Percentiles rank a stretch among this genome's conserved stretches.
phyloP scores from a whole-genome alignment of 148 eudicot genomes.

The Vaccinium vitisidaea region DNA sequence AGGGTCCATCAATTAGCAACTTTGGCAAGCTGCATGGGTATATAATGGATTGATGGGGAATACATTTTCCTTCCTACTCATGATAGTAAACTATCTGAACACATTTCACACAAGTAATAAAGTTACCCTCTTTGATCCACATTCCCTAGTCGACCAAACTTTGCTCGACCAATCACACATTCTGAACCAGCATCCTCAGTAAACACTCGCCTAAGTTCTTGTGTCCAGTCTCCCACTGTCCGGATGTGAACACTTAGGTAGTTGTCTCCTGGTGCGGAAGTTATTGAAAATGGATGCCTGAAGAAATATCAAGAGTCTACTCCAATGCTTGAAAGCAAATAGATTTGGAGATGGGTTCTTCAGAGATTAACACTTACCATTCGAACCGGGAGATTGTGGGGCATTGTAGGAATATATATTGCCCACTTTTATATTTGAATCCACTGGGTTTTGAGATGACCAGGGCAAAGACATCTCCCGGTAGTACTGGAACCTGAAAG shows the following conservation, averaged over 20 bases:
- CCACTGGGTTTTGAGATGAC: slow-evolving; percentile 80
- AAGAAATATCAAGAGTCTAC: slow-evolving; percentile 17
- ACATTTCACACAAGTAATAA: background rate
- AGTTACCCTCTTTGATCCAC: slow-evolving; percentile 62
- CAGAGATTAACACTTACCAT: slow-evolving; percentile 49
- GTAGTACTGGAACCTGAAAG: slow-evolving; percentile 67
- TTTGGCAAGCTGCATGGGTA: slow-evolving; percentile 61
- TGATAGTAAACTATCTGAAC: background rate
- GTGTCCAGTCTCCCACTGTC: slow-evolving; percentile 89
- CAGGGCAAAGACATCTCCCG: slow-evolving; percentile 79
- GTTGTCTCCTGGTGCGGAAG: slow-evolving; percentile 93
- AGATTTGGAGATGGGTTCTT: background rate
- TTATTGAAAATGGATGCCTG: slow-evolving; percentile 99
- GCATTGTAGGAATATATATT: slow-evolving; percentile 82
- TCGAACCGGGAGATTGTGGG: slow-evolving; percentile 86
- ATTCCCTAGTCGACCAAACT: slow-evolving; percentile 45
- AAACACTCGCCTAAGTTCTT: slow-evolving; percentile 66
- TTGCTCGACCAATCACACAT: slow-evolving; percentile 69
- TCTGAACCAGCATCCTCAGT: slow-evolving; percentile 54
- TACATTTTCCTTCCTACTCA: background rate
- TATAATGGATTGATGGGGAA: background rate
- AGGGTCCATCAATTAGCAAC: slow-evolving; percentile 89
- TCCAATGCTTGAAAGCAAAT: slow-evolving; percentile 15
- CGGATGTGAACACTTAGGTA: slow-evolving; percentile 87
- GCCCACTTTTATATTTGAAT: slow-evolving; percentile 92